Percentiles rank a stretch among this genome's conserved stretches.
Conservation (phyloP, 164 flowering plant species). For the Chloranthus sessilifolius region DNA sequence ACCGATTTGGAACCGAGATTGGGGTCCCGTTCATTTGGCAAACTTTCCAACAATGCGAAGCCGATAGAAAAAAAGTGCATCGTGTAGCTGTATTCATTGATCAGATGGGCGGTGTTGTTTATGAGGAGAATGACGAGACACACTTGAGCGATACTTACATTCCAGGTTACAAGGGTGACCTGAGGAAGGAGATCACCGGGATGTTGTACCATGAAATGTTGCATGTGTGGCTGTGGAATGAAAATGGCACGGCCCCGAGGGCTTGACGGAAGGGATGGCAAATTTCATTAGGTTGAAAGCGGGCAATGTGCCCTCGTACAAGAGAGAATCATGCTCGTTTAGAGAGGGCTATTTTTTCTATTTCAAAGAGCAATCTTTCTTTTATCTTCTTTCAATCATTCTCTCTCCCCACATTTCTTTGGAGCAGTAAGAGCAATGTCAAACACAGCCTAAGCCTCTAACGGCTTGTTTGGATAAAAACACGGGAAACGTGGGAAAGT, state of each 20-base stretch:
- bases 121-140: constrained; percentile 32
- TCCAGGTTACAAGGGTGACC: constrained; percentile 33
- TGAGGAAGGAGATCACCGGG: constrained; percentile 45
- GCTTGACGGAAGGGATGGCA: constrained; percentile 64
- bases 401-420: too few species aligned
- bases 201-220: constrained; percentile 56
- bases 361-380: too few species aligned
- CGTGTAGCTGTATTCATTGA: constrained; percentile 35
- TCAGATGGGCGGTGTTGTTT: constrained; percentile 44
- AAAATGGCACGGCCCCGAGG: constrained; percentile 45
- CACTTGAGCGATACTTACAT: constrained; percentile 41
- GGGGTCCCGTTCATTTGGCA: constrained; percentile 53
- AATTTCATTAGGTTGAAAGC: constrained; percentile 67
- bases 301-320: constrained; percentile 37
- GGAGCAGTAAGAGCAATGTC: too few species aligned
- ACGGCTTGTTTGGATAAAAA: too few species aligned
- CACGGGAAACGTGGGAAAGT: too few species aligned
- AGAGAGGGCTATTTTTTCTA: too few species aligned
- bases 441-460: too few species aligned
- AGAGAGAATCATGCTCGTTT: too few species aligned
- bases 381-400: too few species aligned
- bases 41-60: constrained; percentile 34
- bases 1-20: constrained; percentile 34
- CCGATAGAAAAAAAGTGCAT: constrained; percentile 36
- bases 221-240: constrained; percentile 75